Conservation (phyloP, 2,329 filamentous ascomycete genomes). For the Apiospora koreana region DNA sequence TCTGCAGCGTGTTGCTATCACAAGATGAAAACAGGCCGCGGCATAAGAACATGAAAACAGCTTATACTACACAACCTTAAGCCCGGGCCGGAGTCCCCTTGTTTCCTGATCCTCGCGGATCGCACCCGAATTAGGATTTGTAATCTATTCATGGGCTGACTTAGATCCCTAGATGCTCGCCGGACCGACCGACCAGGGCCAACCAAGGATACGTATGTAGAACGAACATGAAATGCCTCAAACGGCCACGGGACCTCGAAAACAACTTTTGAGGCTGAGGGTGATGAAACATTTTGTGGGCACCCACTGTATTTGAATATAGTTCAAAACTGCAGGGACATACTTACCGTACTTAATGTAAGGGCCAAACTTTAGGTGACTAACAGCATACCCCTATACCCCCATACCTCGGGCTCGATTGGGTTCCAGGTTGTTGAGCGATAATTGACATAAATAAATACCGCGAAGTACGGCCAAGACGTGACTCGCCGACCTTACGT, state of each 20-base stretch:
- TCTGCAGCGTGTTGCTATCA: neutral
- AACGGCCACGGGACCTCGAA: neutral
- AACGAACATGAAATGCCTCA: neutral
- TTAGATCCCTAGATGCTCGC: neutral
- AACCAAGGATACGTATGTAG: neutral
- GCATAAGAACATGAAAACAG: neutral
- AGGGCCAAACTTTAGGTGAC: neutral
- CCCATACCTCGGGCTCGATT: no score
- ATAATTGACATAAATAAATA: neutral
- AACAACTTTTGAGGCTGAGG: neutral
- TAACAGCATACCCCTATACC: neutral
- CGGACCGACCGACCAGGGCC: neutral
- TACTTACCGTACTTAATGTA: no score
- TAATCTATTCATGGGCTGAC: neutral
- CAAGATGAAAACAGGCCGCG: neutral
- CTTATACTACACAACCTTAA: neutral
- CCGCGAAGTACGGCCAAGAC: neutral
- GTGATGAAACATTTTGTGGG: neutral
- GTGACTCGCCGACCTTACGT: no score
- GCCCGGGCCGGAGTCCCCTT: neutral
- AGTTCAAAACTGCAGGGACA: neutral
- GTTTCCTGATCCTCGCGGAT: neutral
- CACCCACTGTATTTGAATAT: neutral
- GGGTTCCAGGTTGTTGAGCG: neutral
- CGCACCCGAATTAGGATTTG: neutral